Conservation (phyloP, 169 alveolate species). For the Eimeria acervulina region DNA sequence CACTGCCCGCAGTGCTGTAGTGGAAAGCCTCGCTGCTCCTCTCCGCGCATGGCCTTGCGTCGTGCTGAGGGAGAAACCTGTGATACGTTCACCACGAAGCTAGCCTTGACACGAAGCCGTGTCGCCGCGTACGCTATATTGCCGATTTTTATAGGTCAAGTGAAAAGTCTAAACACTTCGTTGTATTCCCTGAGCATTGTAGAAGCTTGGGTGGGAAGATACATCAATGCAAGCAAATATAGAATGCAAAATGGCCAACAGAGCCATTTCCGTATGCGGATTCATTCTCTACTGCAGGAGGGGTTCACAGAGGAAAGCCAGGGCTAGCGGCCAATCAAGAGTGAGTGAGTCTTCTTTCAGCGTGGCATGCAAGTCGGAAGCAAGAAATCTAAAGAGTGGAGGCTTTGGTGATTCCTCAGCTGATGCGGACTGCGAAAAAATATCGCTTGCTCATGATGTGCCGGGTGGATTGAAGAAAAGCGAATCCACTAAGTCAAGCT, state of each 20-base stretch:
- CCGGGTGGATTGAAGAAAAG: slow-evolving; percentile 32
- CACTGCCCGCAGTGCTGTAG: slow-evolving; percentile 66
- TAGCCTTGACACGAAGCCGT: slow-evolving; percentile 75
- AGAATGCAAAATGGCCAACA: not conserved
- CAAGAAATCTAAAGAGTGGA: not conserved
- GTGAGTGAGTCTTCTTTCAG: not conserved
- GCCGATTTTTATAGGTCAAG: not conserved
- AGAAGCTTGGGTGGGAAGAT: not conserved
- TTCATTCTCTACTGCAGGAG: slow-evolving; percentile 45
- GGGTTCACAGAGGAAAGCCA: not conserved
- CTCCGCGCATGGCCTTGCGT: slow-evolving; percentile 79
- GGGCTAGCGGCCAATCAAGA: slow-evolving; percentile 4
- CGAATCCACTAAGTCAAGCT: slow-evolving; percentile 21
- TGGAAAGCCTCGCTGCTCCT: slow-evolving; percentile 78
- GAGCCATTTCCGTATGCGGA: not conserved
- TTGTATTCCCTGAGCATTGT: not conserved
- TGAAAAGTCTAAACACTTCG: not conserved
- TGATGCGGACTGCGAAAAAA: not conserved
- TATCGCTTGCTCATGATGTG: not conserved
- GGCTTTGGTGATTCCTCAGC: not conserved
- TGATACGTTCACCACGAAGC: slow-evolving; percentile 53
- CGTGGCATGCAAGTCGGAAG: not conserved
- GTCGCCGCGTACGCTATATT: slow-evolving; percentile 18
- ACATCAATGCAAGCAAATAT: not conserved
- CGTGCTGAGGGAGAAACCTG: slow-evolving; percentile 64